Evolutionary conservation across 495 filamentous ascomycete species (phyloP), one percentile per base, ranked within the genome.

Genomic region (Talaromyces thailandensis): DNA sequence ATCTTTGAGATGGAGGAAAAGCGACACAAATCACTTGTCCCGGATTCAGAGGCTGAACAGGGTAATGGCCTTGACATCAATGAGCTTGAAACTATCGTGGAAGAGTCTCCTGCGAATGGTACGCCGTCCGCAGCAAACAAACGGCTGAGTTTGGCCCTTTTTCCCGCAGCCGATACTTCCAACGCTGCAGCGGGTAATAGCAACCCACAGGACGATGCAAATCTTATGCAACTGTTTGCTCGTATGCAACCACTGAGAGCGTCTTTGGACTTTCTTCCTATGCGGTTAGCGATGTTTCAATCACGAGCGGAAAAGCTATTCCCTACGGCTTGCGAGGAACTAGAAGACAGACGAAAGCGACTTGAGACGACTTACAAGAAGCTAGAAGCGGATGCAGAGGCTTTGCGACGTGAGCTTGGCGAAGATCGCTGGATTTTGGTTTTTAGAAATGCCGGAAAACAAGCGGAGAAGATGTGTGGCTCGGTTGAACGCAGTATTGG

Each of bases 1-100:
- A 88, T 98, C 35, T 97, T 96, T 66, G 92, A 98, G 70, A 95
- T 98, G 90, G 93, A 98, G 73, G 93, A 97, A 74, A 85, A 88
- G 61, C 79, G 94, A 48, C 92, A 98, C 67, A 87, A 83, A 73
- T 84, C 82, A 55, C 76, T 88, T 65, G 76, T 85, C 68, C 80
- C 82, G 35, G 84, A 73, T n/a, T 70, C 71, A 9, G 62, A 62
- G 35, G 59, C 62, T 14, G 81, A 87, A 59, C 70, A 78, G 1
- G 75, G 70, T n/a, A 83, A 86, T 37, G 82, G 81, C 11, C 78
- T 96, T 50, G 94, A 97, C 69, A 87, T 96, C 65, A 88, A 88
- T 62, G 91, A 96, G 65, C 80, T 98, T 28, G 92, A 96, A 67
- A 96, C 90, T 0, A 96, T 98, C 40, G 87, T 96, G 4, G 93